Percentiles rank a stretch among this genome's conserved stretches.
These are phyloP conservation scores for Pseudisothecium myosuroides DNA, from an alignment of 225 moss, liverwort and hornwort species.

Conservation along the genomic window DNA sequence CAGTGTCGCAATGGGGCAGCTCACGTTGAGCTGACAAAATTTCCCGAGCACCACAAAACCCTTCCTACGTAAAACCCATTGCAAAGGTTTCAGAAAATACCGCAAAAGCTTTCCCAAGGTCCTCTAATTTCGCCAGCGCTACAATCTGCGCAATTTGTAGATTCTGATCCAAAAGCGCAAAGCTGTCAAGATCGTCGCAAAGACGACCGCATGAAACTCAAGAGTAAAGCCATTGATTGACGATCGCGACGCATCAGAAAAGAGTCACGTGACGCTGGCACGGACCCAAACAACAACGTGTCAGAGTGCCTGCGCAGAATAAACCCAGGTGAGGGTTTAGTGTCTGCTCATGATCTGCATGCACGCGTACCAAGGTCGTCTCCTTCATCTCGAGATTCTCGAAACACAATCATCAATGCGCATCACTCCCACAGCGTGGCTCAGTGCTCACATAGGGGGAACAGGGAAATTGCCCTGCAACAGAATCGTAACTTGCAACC, in stretches of 20 bases:
- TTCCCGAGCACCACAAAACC: not conserved
- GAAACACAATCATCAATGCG: not conserved
- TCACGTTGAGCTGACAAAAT: not conserved
- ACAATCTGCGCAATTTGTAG: not conserved
- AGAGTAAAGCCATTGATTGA: not conserved
- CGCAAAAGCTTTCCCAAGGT: not conserved
- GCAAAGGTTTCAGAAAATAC: not conserved
- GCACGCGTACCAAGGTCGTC: not conserved
- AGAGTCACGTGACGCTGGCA: slow-evolving; percentile 1
- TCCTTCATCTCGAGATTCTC: not conserved
- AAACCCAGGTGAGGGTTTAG: not conserved
- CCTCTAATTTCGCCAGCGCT: not conserved
- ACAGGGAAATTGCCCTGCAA: not conserved
- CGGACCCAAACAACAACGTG: slow-evolving; percentile 12
- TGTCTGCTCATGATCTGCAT: not conserved
- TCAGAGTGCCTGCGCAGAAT: not conserved
- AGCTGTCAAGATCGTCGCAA: not conserved
- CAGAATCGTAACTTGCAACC: not conserved
- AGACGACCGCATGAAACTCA: not conserved
- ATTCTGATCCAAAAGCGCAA: not conserved
- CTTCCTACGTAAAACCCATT: not conserved
- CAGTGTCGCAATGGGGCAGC: not conserved
- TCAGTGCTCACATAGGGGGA: not conserved
- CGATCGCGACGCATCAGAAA: not conserved
- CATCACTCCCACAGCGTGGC: not conserved